A percentile compares a stretch with the other conserved stretches of the same genome.
These are phyloP conservation scores for Tardiomyces digboiensis DNA, from an alignment of 1,139 yeast species.

Conservation along the genomic window DNA sequence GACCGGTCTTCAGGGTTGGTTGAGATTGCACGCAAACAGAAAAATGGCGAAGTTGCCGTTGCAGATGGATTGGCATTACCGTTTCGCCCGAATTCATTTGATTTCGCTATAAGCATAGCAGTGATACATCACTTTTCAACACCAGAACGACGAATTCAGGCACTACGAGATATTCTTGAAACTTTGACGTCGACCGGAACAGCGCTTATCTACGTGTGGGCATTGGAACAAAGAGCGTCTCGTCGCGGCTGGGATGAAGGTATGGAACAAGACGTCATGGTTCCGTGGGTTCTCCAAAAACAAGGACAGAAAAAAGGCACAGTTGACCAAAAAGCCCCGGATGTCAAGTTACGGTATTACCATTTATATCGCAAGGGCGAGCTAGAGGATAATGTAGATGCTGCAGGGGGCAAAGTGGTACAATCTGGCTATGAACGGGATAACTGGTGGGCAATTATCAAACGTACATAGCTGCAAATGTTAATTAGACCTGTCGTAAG, in stretches of 20 bases:
- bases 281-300: conserved; percentile 82
- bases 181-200: conserved; percentile 52
- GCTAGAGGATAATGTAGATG: conserved; percentile 52
- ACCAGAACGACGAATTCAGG: conserved; percentile 62
- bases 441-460: conserved; percentile 79
- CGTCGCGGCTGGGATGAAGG: conserved; percentile 85
- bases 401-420: conserved; percentile 59
- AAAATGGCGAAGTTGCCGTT: conserved; percentile 39
- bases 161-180: conserved; percentile 57
- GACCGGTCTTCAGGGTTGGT: conserved; percentile 77
- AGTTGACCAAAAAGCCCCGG: conserved; percentile 21
- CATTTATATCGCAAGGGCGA: conserved; percentile 84
- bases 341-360: conserved; percentile 73
- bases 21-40: conserved; percentile 48
- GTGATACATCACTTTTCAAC: conserved; percentile 96
- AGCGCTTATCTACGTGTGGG: conserved; percentile 90
- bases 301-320: conserved; percentile 15
- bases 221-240: conserved; percentile 80
- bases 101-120: conserved; percentile 92
- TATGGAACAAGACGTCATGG: conserved; percentile 86
- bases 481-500: no score
- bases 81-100: conserved; percentile 50
- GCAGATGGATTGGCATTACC: conserved; percentile 76
- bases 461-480: conserved; percentile 16
- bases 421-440: conserved; percentile 84